A percentile compares a stretch with the other conserved stretches of the same genome.
Conservation (phyloP, 176 grass and related monocot genomes). For the Carex kokanica region DNA sequence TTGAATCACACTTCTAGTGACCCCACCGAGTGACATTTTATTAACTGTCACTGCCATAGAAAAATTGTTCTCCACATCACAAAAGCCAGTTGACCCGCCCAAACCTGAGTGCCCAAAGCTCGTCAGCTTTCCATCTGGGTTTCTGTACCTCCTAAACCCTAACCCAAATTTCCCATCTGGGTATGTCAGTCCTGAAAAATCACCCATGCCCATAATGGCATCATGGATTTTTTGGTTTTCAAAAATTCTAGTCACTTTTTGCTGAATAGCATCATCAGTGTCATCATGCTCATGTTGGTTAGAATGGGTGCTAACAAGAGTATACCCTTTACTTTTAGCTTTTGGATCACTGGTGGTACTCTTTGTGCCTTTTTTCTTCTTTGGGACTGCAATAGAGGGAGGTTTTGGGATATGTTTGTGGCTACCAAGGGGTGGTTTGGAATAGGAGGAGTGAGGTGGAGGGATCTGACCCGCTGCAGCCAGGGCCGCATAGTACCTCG, state of each 20-base stretch:
- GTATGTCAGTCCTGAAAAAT: constrained; percentile 47
- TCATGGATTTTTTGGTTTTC: constrained; percentile 43
- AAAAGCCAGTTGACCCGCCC: constrained; percentile 77
- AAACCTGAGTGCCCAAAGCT: constrained; percentile 84
- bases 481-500: constrained; percentile 80
- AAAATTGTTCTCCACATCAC: constrained; percentile 59
- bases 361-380: constrained; percentile 38
- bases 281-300: not conserved
- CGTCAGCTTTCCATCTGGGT: constrained; percentile 14
- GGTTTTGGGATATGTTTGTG: constrained; percentile 59
- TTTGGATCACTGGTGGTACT: not conserved
- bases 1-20: constrained; percentile 61
- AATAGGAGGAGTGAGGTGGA: constrained; percentile 49
- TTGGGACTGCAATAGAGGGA: constrained; percentile 29
- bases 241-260: constrained; percentile 39
- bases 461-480: constrained; percentile 49
- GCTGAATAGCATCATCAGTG: constrained; percentile 21
- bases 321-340: constrained; percentile 36
- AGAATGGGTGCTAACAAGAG: constrained; percentile 13
- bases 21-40: constrained; percentile 69
- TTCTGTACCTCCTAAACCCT: constrained; percentile 69
- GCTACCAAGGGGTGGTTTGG: constrained; percentile 56
- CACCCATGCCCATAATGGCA: constrained; percentile 62
- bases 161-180: constrained; percentile 72
- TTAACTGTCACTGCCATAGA: constrained; percentile 89